Conservation (phyloP, 352 stramenopile species). For the Globisporangium sylvaticum region DNA sequence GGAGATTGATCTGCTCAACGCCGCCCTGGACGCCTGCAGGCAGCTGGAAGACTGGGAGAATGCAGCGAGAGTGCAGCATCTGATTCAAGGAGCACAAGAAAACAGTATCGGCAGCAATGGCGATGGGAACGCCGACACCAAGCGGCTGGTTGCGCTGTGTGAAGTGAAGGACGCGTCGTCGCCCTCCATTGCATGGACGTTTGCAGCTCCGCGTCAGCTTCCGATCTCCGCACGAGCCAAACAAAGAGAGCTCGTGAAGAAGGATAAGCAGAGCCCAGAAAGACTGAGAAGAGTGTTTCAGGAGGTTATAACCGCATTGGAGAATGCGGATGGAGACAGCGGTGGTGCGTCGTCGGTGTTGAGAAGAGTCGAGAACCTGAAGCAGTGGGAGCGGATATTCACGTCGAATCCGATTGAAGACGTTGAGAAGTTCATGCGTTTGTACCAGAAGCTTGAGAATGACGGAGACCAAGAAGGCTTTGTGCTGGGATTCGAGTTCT, state of each 20-base stretch:
- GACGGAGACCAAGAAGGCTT: not conserved
- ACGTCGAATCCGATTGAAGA: constrained; percentile 3
- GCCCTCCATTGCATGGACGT: constrained; percentile 11
- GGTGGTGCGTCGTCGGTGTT: not conserved
- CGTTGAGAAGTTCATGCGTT: constrained; percentile 9
- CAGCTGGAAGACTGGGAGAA: constrained; percentile 36
- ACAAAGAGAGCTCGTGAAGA: constrained; percentile 13
- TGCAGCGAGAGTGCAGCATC: constrained; percentile 13
- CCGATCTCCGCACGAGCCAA: constrained; percentile 12
- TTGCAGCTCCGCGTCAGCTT: not conserved
- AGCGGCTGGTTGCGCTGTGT: constrained; percentile 5
- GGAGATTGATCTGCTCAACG: constrained; percentile 24
- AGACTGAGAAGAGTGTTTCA: not conserved
- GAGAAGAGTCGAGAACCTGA: constrained; percentile 6
- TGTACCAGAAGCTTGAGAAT: constrained; percentile 7
- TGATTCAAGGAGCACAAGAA: not conserved
- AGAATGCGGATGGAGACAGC: not conserved
- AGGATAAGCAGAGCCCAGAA: constrained; percentile 5
- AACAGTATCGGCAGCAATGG: constrained; percentile 3
- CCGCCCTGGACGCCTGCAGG: constrained; percentile 48
- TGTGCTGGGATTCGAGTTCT: constrained; percentile 2
- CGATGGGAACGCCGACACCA: not conserved
- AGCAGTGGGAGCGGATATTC: constrained; percentile 19
- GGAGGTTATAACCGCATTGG: not conserved
- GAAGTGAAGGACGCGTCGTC: constrained; percentile 5